phyloP scores from a whole-genome alignment of 352 stramenopile species.

The Ochromonadaceae sp. region DNA sequence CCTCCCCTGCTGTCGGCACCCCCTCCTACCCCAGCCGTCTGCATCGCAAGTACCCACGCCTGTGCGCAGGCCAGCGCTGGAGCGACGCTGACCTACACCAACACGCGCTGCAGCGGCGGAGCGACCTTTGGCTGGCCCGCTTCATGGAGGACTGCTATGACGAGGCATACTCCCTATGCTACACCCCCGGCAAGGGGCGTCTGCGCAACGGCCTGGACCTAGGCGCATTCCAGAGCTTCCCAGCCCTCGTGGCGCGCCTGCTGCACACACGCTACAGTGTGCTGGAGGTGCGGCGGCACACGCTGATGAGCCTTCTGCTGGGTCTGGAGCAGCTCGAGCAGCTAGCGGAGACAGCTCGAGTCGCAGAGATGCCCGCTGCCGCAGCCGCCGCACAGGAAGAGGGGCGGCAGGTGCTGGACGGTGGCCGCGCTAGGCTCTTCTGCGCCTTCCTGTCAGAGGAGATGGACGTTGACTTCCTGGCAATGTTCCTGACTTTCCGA shows the following conservation, averaged over 20 bases:
- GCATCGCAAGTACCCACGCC: no score
- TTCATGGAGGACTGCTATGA: slow-evolving; percentile 15
- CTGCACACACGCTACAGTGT: not conserved
- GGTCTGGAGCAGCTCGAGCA: no score
- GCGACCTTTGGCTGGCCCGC: slow-evolving; percentile 1
- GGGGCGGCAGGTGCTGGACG: no score
- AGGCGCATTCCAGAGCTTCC: slow-evolving; percentile 1
- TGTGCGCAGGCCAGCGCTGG: no score
- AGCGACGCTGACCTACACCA: no score
- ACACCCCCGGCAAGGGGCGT: not conserved
- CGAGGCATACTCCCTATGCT: not conserved
- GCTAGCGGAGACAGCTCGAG: no score
- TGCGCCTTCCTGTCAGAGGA: slow-evolving; percentile 9
- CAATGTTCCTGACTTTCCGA: not conserved
- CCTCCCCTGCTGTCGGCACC: no score
- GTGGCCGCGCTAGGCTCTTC: slow-evolving; percentile 4
- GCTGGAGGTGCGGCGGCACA: no score
- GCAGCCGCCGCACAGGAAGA: no score
- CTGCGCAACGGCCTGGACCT: not conserved
- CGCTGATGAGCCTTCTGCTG: no score
- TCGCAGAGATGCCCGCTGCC: no score
- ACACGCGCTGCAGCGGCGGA: not conserved
- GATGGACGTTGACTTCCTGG: slow-evolving; percentile 2
- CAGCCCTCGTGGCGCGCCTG: not conserved
- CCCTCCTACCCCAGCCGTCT: no score